Percentiles rank a stretch among this genome's conserved stretches.
phyloP scores from a whole-genome alignment of 225 moss, liverwort and hornwort species.

The Anthoceros angustus region DNA sequence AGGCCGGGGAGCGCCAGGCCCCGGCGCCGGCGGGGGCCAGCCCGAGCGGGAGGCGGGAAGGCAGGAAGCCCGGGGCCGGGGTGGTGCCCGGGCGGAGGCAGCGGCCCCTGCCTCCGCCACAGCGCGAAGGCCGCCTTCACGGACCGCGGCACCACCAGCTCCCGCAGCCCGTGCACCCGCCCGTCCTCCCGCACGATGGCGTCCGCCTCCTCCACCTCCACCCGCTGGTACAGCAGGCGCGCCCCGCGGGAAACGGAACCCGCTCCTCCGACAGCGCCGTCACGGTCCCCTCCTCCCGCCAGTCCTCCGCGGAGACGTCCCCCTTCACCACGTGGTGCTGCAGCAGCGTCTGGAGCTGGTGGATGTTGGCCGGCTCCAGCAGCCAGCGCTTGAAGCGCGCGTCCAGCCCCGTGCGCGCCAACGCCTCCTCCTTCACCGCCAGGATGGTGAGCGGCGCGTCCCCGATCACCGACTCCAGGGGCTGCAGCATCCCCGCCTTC shows the following conservation, averaged over 20 bases:
- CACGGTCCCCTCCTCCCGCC: conserved; percentile 21
- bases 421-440: conserved; percentile 41
- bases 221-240: conserved; percentile 34
- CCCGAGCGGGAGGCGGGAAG: conserved; percentile 3
- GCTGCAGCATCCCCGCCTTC: conserved; percentile 65
- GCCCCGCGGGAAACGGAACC: conserved; percentile 26
- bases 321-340: conserved; percentile 46
- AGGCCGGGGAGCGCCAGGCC: conserved; percentile 20
- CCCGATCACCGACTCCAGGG: conserved; percentile 53
- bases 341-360: conserved; percentile 33
- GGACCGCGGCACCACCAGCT: conserved; percentile 41
- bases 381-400: conserved; percentile 41
- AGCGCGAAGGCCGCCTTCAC: conserved; percentile 30
- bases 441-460: conserved; percentile 50
- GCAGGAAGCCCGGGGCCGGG: conserved; percentile 10
- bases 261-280: conserved; percentile 28
- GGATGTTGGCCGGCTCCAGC: conserved; percentile 50
- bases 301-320: conserved; percentile 39
- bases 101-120: conserved; percentile 21
- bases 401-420: conserved; percentile 20
- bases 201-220: conserved; percentile 59
- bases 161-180: conserved; percentile 63
- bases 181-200: conserved; percentile 60
- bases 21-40: background rate
- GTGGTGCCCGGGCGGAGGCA: conserved; percentile 11